Base-by-base conservation (phyloP, 768 basidiomycete species). In the Leccinum rimulosum region DNA sequence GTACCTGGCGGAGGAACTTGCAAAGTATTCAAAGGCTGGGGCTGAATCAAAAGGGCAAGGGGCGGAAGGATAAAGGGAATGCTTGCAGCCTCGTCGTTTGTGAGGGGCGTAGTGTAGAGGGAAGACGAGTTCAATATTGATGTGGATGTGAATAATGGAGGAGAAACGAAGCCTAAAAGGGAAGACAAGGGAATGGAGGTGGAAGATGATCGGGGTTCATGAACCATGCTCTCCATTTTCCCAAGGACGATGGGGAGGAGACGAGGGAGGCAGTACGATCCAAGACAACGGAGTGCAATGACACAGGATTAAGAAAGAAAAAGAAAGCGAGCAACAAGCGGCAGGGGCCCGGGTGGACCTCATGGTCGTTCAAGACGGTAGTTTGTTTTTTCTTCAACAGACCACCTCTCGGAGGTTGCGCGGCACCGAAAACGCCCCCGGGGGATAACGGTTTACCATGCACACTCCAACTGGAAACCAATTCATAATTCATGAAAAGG, bases 171-270 rank as follows among this genome's bases (percentile, higher is more conserved):
- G 53, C 62, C 54, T 54, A 57, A 25, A 68, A 75, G 59, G 22
- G 85, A 80, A 53, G 84, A 80, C 19, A 70, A 71, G 8, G 85
- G 80, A 0, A 82, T 91, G 70, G 91, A 94, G 67, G 84, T 93
- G 48, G 91, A 93, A 62, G 79, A 85, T 60, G 92, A 93, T 66
- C 75, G 8, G 90, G 83, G 9, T 93, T 93, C 73, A 77, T 93
- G 74, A 77, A 73, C 6, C 92, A 94, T 68, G 75, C 81, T 28
- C 74, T 94, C 57, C 80, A 82, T 60, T 92, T 93, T 75, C 85
- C 89, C 10, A 91, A 92, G 73, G 90, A 86, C 50, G 84, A 91
- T 63, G 79, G 78, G 25, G 90, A 91, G 65, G 91, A 93, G 73
- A 80, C 79, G 25, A 70, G 71, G 60, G 92, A 92, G 72, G 92